Evolutionary conservation across 2,329 filamentous ascomycete genomes (phyloP), one percentile per base, ranked within the genome.

Genomic region (Diaporthe sp.): DNA sequence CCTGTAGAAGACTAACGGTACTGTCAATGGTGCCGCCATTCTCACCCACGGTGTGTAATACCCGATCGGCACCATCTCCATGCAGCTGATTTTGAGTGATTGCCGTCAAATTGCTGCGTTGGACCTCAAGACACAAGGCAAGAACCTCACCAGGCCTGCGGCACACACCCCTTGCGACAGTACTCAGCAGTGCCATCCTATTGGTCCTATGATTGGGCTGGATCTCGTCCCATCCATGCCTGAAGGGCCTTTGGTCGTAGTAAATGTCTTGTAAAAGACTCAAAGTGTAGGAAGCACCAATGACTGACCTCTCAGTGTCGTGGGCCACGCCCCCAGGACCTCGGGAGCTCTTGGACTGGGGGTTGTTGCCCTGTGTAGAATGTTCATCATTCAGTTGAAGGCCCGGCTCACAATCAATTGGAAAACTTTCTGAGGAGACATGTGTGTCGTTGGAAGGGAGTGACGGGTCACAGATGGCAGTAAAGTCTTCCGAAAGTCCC

Each of bases 231-330:
- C 19, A 34, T 9, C 55, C 9, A 37, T 58, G 17, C 8, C 19
- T 13, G 17, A 6, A 12, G 12, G 19, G 2, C 55, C 22, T 12
- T 51, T 37, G 22, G 28, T 37, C 9, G 28, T 22, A 3, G 31
- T 9, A 3, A 5, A 10, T 13, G 17, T 34, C 22, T n/a, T 37
- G 55, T 31, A 58, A 19, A 34, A 58, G 55, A 37, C 9, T 58
- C 55, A 58, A 37, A 34, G 31, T 58, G 19, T 34, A 58, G 55
- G 55, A 37, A 22, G 55, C 55, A 58, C 55, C 55, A 37, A 58
- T 22, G 31, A n/a, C 31, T 22, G 34, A 2, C 28, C 17, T 34
- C 28, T 58, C 55, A 58, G 55, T 17, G 31, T 19, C 9, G 34
- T 37, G 55, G 5, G 28, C 13, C 1, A 10, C 9, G 55, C 17